These are phyloP conservation scores for Talaromyces adpressus DNA, from an alignment of 495 filamentous ascomycete species.

Conservation along the genomic window DNA sequence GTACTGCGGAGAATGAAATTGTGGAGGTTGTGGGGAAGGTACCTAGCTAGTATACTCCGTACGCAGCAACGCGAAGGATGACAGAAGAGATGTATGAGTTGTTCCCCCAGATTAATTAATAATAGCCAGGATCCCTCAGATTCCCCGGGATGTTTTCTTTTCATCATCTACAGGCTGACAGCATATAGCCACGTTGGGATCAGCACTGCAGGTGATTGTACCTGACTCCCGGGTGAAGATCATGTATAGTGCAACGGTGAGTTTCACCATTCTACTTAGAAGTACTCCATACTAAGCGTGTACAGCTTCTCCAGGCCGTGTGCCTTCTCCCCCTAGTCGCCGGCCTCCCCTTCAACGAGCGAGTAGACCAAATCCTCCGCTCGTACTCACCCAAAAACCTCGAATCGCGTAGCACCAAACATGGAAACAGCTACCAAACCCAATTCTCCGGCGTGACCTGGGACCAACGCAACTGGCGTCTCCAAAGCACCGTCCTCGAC, in stretches of 20 bases:
- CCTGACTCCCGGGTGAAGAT: background rate
- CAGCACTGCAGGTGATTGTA: background rate
- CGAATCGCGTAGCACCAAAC: background rate
- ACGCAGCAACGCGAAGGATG: background rate
- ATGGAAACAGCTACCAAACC: slow-evolving; percentile 31
- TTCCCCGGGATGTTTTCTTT: background rate
- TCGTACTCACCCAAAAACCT: background rate
- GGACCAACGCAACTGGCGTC: slow-evolving; percentile 57
- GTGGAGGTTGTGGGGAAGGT: background rate
- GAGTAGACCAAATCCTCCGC: slow-evolving; percentile 4
- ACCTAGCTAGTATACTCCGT: too few relatives aligned
- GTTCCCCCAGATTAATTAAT: background rate
- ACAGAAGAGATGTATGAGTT: too few relatives aligned
- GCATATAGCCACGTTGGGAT: background rate
- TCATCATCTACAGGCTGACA: background rate
- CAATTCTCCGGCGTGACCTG: slow-evolving; percentile 48
- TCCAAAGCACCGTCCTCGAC: slow-evolving; percentile 47
- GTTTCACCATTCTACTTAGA: background rate
- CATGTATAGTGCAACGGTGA: slow-evolving; percentile 1
- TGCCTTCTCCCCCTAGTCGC: background rate
- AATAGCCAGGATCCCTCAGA: background rate
- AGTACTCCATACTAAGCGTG: background rate
- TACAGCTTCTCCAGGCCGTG: background rate
- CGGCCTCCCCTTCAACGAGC: background rate
- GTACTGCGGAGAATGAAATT: background rate